Evolutionary conservation across 2,329 filamentous ascomycete species (phyloP).

Genomic region (Curvularia lunata): DNA sequence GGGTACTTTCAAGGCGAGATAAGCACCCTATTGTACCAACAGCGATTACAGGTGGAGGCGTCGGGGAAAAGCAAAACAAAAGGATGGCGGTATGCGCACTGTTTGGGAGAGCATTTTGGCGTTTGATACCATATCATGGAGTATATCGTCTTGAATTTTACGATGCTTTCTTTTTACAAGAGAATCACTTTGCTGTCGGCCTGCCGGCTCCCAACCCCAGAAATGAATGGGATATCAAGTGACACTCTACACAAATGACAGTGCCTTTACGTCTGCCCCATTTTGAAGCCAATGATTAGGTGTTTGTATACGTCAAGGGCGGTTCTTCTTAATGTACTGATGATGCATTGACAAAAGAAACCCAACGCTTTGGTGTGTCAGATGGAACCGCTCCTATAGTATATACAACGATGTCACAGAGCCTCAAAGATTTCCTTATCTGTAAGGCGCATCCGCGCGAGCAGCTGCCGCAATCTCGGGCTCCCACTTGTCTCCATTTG

Average conservation of each 20-base stretch:
- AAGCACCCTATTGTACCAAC: constrained; percentile 1
- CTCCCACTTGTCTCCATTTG: constrained; percentile 82
- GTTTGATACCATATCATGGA: constrained; percentile 40
- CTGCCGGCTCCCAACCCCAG: not conserved
- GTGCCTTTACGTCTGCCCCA: not conserved
- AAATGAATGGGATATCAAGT: not conserved
- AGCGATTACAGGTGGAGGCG: not conserved
- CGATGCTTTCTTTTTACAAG: constrained; percentile 21
- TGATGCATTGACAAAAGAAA: constrained; percentile 34
- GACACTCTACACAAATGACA: not conserved
- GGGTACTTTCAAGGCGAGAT: constrained; percentile 68
- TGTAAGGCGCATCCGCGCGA: constrained; percentile 85
- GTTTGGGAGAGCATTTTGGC: constrained; percentile 33
- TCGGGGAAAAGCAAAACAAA: constrained; percentile 3
- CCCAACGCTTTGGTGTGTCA: constrained; percentile 23
- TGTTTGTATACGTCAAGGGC: not conserved
- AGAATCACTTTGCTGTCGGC: not conserved
- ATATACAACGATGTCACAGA: constrained; percentile 39
- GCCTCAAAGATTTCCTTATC: constrained; percentile 35
- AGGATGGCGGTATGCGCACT: constrained; percentile 19
- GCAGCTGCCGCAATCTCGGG: constrained; percentile 92
- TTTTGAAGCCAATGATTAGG: not conserved
- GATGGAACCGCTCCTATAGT: constrained; percentile 30
- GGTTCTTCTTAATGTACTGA: constrained; percentile 3
- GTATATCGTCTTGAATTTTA: constrained; percentile 34